Evolutionary conservation across 2,329 filamentous ascomycete genomes (phyloP).

Genomic region (Nakataea oryzae): DNA sequence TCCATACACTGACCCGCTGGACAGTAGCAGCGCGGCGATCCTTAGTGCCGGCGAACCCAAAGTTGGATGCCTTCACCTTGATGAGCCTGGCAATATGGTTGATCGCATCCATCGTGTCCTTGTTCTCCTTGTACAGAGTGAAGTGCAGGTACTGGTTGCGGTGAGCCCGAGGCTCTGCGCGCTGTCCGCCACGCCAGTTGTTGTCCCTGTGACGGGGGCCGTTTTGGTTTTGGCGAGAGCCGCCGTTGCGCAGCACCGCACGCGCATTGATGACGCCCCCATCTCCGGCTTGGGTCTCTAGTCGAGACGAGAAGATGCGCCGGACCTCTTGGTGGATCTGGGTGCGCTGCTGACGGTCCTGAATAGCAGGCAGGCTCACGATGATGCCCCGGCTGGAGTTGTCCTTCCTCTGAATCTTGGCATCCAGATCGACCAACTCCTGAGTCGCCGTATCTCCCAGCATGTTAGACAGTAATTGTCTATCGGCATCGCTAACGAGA

Average conservation of each 20-base stretch:
- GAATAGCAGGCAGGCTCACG: slow-evolving; percentile 28
- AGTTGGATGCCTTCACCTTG: slow-evolving; percentile 63
- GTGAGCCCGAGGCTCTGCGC: slow-evolving; percentile 15
- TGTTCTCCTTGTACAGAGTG: slow-evolving; percentile 92
- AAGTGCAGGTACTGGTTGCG: slow-evolving; percentile 78
- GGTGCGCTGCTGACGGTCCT: slow-evolving; percentile 33
- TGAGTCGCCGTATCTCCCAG: slow-evolving; percentile 27
- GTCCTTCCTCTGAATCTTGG: slow-evolving; percentile 20
- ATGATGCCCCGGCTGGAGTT: slow-evolving; percentile 17
- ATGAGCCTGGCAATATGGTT: slow-evolving; percentile 65
- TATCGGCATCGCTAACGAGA: slow-evolving; percentile 15
- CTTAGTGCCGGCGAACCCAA: slow-evolving; percentile 75
- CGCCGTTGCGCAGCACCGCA: slow-evolving; percentile 8
- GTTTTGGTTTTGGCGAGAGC: slow-evolving; percentile 1
- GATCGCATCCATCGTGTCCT: slow-evolving; percentile 88
- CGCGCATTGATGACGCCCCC: slow-evolving; percentile 53
- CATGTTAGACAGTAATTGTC: slow-evolving; percentile 25
- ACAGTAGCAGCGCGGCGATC: slow-evolving; percentile 79
- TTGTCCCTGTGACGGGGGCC: slow-evolving; percentile 14
- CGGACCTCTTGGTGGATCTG: slow-evolving; percentile 54
- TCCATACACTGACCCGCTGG: slow-evolving; percentile 62
- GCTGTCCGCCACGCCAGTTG: slow-evolving; percentile 11
- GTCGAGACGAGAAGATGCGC: slow-evolving; percentile 64
- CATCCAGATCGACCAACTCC: slow-evolving; percentile 30
- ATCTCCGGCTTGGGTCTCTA: slow-evolving; percentile 61